Evolutionary conservation across 352 stramenopile genomes (phyloP), one percentile per base, ranked within the genome.

Genomic region (Phytophthora rubi): DNA sequence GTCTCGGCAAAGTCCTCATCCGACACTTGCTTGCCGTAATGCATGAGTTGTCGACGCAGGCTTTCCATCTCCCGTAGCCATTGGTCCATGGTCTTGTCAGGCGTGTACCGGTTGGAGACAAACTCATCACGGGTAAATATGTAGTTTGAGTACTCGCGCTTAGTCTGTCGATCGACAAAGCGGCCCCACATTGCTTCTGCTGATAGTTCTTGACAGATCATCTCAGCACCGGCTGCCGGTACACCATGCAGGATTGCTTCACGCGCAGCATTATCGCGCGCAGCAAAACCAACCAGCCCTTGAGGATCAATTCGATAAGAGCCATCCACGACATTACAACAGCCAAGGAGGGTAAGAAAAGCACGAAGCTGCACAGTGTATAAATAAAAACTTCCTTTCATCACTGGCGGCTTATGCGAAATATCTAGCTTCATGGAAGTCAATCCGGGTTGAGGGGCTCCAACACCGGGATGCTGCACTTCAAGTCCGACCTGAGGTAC

Each of bases 61-160:
- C 16, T 44, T n/a, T 59, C 54, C 62, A 70, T 70, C 8, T 70
- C 54, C 7, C n/a, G 35, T 2, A 64, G 12, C 54, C 53, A 70
- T 8, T 21, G 4, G 3, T 70, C 54, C n/a, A 70, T 70, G n/a
- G 6, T 54, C 35, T 67, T 62, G 1, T 59, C 39, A 4, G 16
- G 44, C 0, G 56, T 62, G 21, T 53, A 66, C 2, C 49, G n/a
- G 28, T 64, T 59, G 13, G 48, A 64, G 28, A 65, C 59, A n/a
- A 64, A 70, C 16, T 70, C 47, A 18, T 30, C 16, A 28, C 49
- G 37, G 7, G 18, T 30, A 4, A 62, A 58, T 10, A 69, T 62
- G 42, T 61, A 65, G 32, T 71, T 65, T 9, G 35, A 65, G 32
- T 71, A 65, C 39, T 65, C 63, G 1, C 28, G 35, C 37, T 71